Evolutionary conservation across 352 stramenopile genomes (phyloP).

Genomic region (Globisporangium barbulae): DNA sequence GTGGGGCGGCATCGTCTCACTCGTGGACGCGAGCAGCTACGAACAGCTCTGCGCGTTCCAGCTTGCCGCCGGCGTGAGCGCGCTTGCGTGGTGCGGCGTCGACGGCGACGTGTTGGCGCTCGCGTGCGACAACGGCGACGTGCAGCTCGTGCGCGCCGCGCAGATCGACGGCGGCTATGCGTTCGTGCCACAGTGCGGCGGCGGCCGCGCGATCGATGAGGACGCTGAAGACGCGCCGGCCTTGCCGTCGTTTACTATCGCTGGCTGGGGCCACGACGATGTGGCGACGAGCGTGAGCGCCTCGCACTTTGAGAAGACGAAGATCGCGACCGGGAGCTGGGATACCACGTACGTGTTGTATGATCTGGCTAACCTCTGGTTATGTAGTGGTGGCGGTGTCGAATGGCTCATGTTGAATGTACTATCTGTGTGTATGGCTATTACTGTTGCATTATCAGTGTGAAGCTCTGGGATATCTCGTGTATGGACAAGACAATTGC

Average conservation of each 20-base stretch:
- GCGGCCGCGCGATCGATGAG: not conserved
- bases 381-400: no score
- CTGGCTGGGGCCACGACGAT: constrained; percentile 61
- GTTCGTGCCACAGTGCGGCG: constrained; percentile 32
- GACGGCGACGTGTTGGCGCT: constrained; percentile 48
- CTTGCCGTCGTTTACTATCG: not conserved
- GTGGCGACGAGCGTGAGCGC: constrained; percentile 52
- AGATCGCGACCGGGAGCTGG: constrained; percentile 60
- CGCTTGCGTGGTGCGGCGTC: constrained; percentile 49
- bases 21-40: constrained; percentile 41
- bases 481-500: constrained; percentile 42
- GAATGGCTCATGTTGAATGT: not conserved
- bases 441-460: constrained; percentile 21
- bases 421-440: not conserved
- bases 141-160: constrained; percentile 40
- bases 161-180: constrained; percentile 31
- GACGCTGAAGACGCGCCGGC: not conserved
- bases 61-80: constrained; percentile 41
- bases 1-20: constrained; percentile 57
- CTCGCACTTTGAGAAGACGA: constrained; percentile 41
- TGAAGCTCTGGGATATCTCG: constrained; percentile 75
- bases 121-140: constrained; percentile 76
- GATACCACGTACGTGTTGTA: constrained; percentile 51
- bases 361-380: no score
- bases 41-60: constrained; percentile 44